Base-by-base conservation (phyloP, 2,329 filamentous ascomycete species). In the Diplodia corticola region DNA sequence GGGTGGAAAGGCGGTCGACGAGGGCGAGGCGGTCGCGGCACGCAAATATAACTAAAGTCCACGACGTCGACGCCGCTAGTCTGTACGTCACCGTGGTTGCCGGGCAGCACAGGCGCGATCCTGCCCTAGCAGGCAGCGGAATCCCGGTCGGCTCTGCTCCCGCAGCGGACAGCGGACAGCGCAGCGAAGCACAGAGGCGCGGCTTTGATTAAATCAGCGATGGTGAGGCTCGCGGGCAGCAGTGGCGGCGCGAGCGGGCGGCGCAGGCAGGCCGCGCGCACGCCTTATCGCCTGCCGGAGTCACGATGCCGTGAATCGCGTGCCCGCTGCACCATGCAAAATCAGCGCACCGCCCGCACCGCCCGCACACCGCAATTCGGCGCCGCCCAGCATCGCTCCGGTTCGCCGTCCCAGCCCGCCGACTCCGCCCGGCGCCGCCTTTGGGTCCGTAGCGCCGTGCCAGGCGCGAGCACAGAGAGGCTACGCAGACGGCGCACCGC, bases 31-130 rank as follows among this genome's bases (percentile, higher is more conserved):
- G 54, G 54, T 57, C 35, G 54, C 54, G 54, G 54, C 54, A n/a
- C 40, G 33, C 33, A 57, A 57, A 57, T 57, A 57, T 44, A 44
- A 44, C 54, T n/a, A 12, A 48, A 48, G 46, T 60, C 55, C n/a
- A 60, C 40, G 24, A 48, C 55, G 54, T 57, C 22, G 54, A 59
- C 35, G 35, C 22, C 54, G 54, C 55, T 60, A 60, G 37, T 20
- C 17, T 44, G 24, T 28, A 60, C 55, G 55, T 60, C 55, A 60
- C 37, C 20, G 33, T 22, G 55, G 55, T 48, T 46, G 55, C 55
- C 55, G 55, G 48, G 55, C 55, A 60, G 54, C 55, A 60, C 55
- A 60, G 55, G 55, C 55, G 55, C 55, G 26, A 60, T 60, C 55
- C 55, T 46, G 55, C 55, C 37, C 26, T 28, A 46, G 35, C 22